Evolutionary conservation across 176 grass and related monocot species (phyloP).

Genomic region (Hsuehochloa calcarea): DNA sequence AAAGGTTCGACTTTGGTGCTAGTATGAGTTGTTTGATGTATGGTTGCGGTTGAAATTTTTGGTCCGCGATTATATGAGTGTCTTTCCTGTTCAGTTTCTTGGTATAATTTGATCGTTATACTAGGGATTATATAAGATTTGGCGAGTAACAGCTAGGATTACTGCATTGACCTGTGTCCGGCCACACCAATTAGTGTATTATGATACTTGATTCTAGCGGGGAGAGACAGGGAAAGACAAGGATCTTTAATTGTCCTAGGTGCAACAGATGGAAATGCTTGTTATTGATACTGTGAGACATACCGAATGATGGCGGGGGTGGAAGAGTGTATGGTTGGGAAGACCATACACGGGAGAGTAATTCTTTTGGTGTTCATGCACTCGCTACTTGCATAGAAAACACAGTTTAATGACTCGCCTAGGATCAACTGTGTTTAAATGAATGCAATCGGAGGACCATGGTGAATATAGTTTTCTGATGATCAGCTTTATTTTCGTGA

Average conservation of each 20-base stretch:
- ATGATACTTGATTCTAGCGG: neutral
- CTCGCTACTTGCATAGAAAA: neutral
- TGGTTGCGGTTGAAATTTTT: neutral
- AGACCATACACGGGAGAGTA: neutral
- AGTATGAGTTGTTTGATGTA: neutral
- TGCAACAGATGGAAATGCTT: neutral
- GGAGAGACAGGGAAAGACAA: neutral
- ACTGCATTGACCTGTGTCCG: neutral
- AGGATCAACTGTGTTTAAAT: neutral
- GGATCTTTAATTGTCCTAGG: neutral
- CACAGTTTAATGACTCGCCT: neutral
- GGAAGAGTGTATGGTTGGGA: neutral
- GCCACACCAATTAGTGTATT: neutral
- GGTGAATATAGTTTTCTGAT: neutral
- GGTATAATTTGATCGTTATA: neutral
- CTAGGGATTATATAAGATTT: neutral
- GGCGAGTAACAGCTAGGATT: neutral
- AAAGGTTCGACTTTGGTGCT: neutral
- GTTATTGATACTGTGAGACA: neutral
- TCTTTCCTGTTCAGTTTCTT: neutral
- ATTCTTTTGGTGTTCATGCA: neutral
- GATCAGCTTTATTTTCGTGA: neutral
- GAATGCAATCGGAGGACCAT: neutral
- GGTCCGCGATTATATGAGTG: neutral
- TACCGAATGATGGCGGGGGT: neutral